phyloP scores from a whole-genome alignment of 2,329 filamentous ascomycete genomes.

The Aspergillus sp. region DNA sequence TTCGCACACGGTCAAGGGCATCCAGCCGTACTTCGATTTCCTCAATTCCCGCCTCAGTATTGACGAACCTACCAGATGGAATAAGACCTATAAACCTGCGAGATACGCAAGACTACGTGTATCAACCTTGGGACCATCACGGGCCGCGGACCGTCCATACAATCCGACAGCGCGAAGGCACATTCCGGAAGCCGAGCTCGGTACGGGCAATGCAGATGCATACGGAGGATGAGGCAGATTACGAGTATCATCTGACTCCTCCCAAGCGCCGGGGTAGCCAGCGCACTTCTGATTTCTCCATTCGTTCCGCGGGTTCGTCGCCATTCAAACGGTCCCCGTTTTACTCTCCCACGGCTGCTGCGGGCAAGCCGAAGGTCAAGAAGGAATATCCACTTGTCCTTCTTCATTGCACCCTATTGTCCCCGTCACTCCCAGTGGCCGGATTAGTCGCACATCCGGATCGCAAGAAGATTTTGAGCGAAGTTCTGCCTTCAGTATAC shows the following conservation, averaged over 20 bases:
- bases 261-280: constrained; percentile 30
- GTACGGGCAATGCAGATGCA: constrained; percentile 47
- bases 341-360: constrained; percentile 31
- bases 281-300: constrained; percentile 30
- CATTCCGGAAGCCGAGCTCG: constrained; percentile 48
- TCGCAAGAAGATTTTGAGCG: constrained; percentile 45
- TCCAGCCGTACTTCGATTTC: constrained; percentile 45
- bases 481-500: constrained; percentile 50
- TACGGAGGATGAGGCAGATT: constrained; percentile 42
- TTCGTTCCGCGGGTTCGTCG: constrained; percentile 34
- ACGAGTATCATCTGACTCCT: constrained; percentile 38
- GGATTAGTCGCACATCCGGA: constrained; percentile 32
- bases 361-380: constrained; percentile 35
- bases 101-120: constrained; percentile 16
- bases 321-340: constrained; percentile 35
- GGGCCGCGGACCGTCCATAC: constrained; percentile 23
- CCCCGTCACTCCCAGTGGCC: constrained; percentile 52
- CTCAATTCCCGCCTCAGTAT: constrained; percentile 41
- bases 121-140: constrained; percentile 21
- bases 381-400: constrained; percentile 59
- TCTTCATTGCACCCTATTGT: constrained; percentile 60
- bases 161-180: constrained; percentile 35
- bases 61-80: constrained; percentile 32
- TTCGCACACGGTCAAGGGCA: constrained; percentile 26
- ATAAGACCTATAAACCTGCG: constrained; percentile 22